phyloP scores from a whole-genome alignment of 768 basidiomycete genomes.

The Suillus hirtellus region DNA sequence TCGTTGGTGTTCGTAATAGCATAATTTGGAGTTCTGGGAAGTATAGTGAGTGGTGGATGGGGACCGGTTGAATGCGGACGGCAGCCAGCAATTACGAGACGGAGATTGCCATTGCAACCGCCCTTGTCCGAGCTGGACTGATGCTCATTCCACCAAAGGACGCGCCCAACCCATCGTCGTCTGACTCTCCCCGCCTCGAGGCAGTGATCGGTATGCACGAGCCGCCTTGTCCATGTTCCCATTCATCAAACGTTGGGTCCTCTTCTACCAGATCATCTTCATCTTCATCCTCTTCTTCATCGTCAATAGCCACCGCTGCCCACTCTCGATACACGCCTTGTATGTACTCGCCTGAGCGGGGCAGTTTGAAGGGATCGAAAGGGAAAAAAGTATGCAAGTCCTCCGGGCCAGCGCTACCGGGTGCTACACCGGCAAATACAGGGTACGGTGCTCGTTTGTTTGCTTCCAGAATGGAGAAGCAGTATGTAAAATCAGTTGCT shows the following conservation, averaged over 20 bases:
- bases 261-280: constrained; percentile 51
- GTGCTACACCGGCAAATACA: constrained; percentile 25
- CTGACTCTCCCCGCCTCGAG: constrained; percentile 25
- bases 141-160: constrained; percentile 86
- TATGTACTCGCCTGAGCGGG: constrained; percentile 74
- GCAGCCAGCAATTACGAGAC: neutral
- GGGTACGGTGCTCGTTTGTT: constrained; percentile 70
- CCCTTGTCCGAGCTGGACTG: constrained; percentile 53
- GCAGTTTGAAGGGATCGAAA: constrained; percentile 94
- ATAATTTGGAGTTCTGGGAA: neutral
- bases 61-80: neutral
- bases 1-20: constrained; percentile 1
- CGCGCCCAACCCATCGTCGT: constrained; percentile 57
- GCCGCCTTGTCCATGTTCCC: constrained; percentile 3
- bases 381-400: constrained; percentile 96
- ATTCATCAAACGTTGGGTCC: constrained; percentile 23
- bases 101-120: constrained; percentile 15
- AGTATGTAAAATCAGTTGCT: constrained; percentile 89
- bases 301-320: constrained; percentile 71
- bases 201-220: constrained; percentile 25
- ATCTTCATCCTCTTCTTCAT: constrained; percentile 66
- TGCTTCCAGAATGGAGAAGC: constrained; percentile 88
- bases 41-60: neutral
- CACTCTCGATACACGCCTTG: constrained; percentile 88
- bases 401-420: constrained; percentile 40